Evolutionary conservation across 2,329 filamentous ascomycete genomes (phyloP), one percentile per base, ranked within the genome.

Genomic region (Thelonectria rubi): DNA sequence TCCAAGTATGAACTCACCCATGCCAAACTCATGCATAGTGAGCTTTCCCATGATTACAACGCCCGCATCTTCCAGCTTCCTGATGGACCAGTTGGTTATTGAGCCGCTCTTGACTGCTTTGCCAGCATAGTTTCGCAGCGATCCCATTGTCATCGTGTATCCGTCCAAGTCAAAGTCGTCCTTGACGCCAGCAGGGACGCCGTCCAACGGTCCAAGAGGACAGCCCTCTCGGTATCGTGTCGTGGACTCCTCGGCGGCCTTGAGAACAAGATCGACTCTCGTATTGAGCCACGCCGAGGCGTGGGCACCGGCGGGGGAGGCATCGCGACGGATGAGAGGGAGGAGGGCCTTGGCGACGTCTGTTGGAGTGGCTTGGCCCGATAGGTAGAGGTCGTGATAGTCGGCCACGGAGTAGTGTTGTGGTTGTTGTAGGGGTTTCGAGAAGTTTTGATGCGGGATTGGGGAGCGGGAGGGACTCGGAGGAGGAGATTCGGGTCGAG

Each of bases 11-110:
- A 9, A 54, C 80, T 70, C 76, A 87, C 87, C 90, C 65, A 90
- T 82, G 3, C 90, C 91, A 51, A 91, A 82, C 73, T 94, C 91
- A 73, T 93, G 90, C 91, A 94, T 93, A 10, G 83, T 89, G 2
- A 86, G 82, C 77, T 92, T 93, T 14, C 91, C 91, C 5, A 93
- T 78, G 20, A 92, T 79, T 14, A 94, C 80, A 2, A 86, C 90
- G 2, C 92, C 92, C 0, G 88, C 87, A 55, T 91, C 88, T 70
- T 90, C 82, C 71, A 90, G 85, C 74, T 89, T 88, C 72, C 83
- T 81, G 10, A 92, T 88, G 70, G 87, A 90, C 88, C 89, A 94
- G 15, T 86, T 86, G 1, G 89, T 92, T 17, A 72, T 55, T 21
- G 69, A 70, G 12, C 71, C 68, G 8, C 74, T 74, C 2, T 82